Evolutionary conservation across 1,284 basidiomycete genomes (phyloP).

Genomic region (Malassezia yamatoensis): DNA sequence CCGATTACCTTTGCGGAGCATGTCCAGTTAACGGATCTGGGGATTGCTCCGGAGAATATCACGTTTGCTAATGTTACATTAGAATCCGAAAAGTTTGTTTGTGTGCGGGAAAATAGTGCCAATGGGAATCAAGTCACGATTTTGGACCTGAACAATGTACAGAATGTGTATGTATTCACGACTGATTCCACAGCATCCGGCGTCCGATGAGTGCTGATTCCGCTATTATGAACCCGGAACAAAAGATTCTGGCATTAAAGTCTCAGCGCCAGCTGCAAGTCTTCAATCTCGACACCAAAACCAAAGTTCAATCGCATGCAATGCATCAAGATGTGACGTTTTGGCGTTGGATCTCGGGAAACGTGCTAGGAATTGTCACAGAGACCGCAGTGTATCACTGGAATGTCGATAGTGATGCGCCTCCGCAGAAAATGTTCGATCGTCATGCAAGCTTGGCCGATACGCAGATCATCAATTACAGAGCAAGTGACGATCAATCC

Average conservation of each 20-base stretch:
- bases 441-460: slow-evolving; percentile 86
- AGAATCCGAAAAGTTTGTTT: slow-evolving; percentile 95
- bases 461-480: slow-evolving; percentile 98
- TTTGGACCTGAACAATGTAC: slow-evolving; percentile 43
- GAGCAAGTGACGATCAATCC: slow-evolving; percentile 80
- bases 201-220: slow-evolving; percentile 95
- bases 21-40: slow-evolving; percentile 80
- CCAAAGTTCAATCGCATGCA: slow-evolving; percentile 90
- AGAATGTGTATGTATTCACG: slow-evolving; percentile 29
- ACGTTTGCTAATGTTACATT: slow-evolving; percentile 93
- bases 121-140: slow-evolving; percentile 42
- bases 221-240: slow-evolving; percentile 93
- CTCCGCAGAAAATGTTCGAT: slow-evolving; percentile 87
- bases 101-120: slow-evolving; percentile 60
- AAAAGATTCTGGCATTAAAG: slow-evolving; percentile 95
- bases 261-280: slow-evolving; percentile 74
- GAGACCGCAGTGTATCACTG: slow-evolving; percentile 90
- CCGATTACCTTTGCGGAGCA: slow-evolving; percentile 43
- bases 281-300: slow-evolving; percentile 93
- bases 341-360: slow-evolving; percentile 95
- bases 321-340: slow-evolving; percentile 88
- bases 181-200: slow-evolving; percentile 54
- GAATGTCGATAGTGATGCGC: slow-evolving; percentile 63
- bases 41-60: slow-evolving; percentile 89
- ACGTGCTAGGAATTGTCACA: slow-evolving; percentile 88